Evolutionary conservation across 2,329 filamentous ascomycete species (phyloP), one percentile per base, ranked within the genome.

Genomic region (Dactylellina sp.): DNA sequence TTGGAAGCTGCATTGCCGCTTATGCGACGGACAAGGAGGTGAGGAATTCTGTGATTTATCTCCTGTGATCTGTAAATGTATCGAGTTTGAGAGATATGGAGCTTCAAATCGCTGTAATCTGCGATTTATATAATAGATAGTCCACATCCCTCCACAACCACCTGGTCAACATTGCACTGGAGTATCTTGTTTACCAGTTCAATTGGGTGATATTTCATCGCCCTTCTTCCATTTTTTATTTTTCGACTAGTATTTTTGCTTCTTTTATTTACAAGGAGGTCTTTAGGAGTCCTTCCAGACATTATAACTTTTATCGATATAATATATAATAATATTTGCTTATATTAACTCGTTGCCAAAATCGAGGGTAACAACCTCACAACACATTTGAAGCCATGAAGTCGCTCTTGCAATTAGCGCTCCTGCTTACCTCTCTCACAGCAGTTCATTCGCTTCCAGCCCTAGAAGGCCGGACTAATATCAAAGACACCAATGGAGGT

Each of bases 401-500:
- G 60, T 72, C 68, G 60, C 47, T 63, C 22, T 42, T 39, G 12
- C 42, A 52, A 22, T 16, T 64, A 7, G 49, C 49, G 20, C n/a
- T 56, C 22, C 53, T 72, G 9, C 53, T 72, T 12, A 20, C 60
- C 12, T 39, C 53, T n/a, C 47, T 72, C 7, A 44, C 60, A 5
- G 53, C 66, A 0, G 55, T 55, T 44, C 53, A 59, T 5, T 59
- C 57, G 11, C 14, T 64, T 28, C 57, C 53, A 39, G 39, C 46
- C 11, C 32, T 60, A 32, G 24, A 55, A 1, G 61, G 53, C 39
- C 44, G 16, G 2, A 47, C 28, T 32, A 18, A 62, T 11, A 37
- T 20, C 25, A 47, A 65, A 24, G 70, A 71, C 28, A 40, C 50
- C 44, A 70, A 71, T 1, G 90, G 90, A 22, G 91, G 89, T 35